Conservation (phyloP, 2,329 filamentous ascomycete species). For the Claviceps purpurea region DNA sequence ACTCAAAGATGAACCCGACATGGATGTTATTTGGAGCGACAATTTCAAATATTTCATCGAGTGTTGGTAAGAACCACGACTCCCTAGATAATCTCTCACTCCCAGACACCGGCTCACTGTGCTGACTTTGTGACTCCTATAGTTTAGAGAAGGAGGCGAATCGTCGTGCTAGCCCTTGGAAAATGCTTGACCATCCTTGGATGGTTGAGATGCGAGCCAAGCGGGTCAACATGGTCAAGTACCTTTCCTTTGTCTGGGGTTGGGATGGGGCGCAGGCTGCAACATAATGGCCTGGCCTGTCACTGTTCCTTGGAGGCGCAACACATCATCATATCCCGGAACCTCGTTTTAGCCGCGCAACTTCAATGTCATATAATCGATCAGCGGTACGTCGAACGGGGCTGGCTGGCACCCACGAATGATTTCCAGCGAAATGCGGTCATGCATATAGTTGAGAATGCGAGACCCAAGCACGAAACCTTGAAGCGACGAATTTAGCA, state of each 20-base stretch:
- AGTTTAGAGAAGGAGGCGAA: conserved; percentile 89
- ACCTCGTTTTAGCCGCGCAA: neutral
- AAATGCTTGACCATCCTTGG: conserved; percentile 98
- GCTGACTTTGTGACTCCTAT: conserved; percentile 11
- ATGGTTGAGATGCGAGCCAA: conserved; percentile 93
- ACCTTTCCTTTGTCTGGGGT: conserved; percentile 90
- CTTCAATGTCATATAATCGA: neutral
- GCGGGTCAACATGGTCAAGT: conserved; percentile 94
- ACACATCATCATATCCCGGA: neutral
- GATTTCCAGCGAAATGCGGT: neutral
- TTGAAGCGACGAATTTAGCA: neutral
- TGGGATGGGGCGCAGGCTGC: conserved; percentile 53
- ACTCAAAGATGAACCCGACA: conserved; percentile 85
- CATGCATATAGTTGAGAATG: neutral
- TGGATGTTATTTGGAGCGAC: conserved; percentile 85
- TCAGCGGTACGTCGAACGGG: neutral
- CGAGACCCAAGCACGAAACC: neutral
- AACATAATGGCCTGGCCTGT: neutral
- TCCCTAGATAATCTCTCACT: neutral
- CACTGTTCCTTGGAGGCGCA: neutral
- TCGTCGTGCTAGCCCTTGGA: conserved; percentile 86
- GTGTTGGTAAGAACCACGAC: conserved; percentile 70
- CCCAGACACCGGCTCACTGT: neutral
- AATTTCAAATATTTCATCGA: conserved; percentile 99
- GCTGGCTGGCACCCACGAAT: neutral